phyloP scores from a whole-genome alignment of 2,329 filamentous ascomycete genomes.

The Aulographum hederae region DNA sequence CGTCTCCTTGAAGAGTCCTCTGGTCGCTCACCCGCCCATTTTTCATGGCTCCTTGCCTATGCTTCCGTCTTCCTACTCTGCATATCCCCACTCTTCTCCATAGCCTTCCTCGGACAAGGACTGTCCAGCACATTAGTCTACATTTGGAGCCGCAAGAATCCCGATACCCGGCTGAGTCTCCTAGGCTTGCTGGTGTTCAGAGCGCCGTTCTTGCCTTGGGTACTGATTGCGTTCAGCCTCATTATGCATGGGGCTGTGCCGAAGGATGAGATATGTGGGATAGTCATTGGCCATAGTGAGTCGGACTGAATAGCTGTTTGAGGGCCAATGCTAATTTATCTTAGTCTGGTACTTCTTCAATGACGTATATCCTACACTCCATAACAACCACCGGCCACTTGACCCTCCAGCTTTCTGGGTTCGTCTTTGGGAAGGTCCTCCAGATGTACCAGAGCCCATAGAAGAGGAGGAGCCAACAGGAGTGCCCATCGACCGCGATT shows the following conservation, averaged over 20 bases:
- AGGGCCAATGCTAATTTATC: constrained; percentile 1
- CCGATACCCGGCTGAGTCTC: constrained; percentile 72
- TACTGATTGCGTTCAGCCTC: constrained; percentile 80
- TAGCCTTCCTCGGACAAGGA: constrained; percentile 87
- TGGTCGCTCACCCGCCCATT: constrained; percentile 79
- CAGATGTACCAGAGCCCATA: constrained; percentile 27
- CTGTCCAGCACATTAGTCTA: constrained; percentile 89
- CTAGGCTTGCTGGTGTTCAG: constrained; percentile 80
- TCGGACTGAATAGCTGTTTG: constrained; percentile 2
- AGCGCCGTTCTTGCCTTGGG: constrained; percentile 90
- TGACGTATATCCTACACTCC: constrained; percentile 85
- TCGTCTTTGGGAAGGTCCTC: constrained; percentile 49
- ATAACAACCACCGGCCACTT: constrained; percentile 67
- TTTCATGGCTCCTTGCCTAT: constrained; percentile 86
- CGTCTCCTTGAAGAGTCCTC: constrained; percentile 88
- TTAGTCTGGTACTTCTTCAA: constrained; percentile 91
- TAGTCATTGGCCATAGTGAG: constrained; percentile 68
- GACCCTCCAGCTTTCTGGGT: constrained; percentile 87
- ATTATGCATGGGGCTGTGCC: constrained; percentile 80
- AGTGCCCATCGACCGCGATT: constrained; percentile 38
- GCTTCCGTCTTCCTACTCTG: constrained; percentile 61
- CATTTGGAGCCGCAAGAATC: constrained; percentile 92
- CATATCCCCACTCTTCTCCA: constrained; percentile 71
- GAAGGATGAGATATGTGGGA: constrained; percentile 90
- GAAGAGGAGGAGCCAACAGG: too few species aligned